These are phyloP conservation scores for Spergularia bocconei DNA, from an alignment of 148 eudicot species.

Conservation along the genomic window DNA sequence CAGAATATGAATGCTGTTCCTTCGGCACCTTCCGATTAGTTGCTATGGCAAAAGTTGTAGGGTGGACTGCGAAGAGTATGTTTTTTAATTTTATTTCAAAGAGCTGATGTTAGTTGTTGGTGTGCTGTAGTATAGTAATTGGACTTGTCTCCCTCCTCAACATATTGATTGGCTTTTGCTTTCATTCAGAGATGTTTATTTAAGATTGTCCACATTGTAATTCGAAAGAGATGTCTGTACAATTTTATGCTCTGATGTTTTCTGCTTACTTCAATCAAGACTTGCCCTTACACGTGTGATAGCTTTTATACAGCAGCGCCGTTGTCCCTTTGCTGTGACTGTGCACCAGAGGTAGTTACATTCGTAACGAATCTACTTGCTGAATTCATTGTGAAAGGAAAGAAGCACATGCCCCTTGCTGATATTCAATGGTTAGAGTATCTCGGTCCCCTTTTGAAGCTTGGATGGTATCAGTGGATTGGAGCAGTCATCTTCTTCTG, in stretches of 20 bases:
- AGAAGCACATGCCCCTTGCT: constrained; percentile 39
- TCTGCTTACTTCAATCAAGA: background rate
- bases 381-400: constrained; percentile 65
- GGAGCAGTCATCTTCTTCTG: constrained; percentile 70
- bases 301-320: constrained; percentile 94
- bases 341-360: constrained; percentile 54
- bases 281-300: constrained; percentile 27
- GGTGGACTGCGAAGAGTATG: too few relatives aligned
- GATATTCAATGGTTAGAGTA: constrained; percentile 50
- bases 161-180: background rate
- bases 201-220: background rate
- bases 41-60: too few relatives aligned
- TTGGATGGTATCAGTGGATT: constrained; percentile 73
- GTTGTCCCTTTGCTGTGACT: constrained; percentile 67
- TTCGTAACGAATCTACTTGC: constrained; percentile 32
- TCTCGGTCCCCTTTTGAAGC: constrained; percentile 52
- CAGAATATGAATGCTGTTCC: too few relatives aligned
- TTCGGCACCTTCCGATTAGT: too few relatives aligned
- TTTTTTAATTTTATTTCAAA: too few relatives aligned
- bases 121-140: background rate
- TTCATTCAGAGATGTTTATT: background rate
- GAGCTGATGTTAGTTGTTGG: too few relatives aligned
- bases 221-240: background rate
- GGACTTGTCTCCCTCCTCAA: background rate
- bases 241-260: background rate